Conservation (phyloP, 768 basidiomycete genomes). For the Russula sp. region DNA sequence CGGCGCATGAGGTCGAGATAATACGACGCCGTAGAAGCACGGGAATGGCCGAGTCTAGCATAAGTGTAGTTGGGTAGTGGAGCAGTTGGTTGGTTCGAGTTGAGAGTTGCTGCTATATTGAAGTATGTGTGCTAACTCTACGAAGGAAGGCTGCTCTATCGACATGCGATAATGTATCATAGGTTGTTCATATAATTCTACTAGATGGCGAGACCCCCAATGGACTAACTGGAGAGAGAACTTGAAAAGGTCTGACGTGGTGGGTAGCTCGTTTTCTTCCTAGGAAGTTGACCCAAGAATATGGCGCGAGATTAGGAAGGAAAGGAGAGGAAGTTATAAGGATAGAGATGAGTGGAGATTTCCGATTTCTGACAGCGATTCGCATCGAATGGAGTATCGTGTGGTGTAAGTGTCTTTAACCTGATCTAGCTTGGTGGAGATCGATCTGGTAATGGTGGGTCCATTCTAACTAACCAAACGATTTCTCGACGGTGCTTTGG, state of each 20-base stretch:
- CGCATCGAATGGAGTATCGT: constrained; percentile 18
- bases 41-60: constrained; percentile 17
- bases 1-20: constrained; percentile 26
- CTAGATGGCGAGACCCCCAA: neutral
- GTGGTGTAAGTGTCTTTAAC: constrained; percentile 15
- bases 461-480: neutral
- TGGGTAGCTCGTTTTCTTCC: neutral
- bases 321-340: constrained; percentile 8
- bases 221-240: neutral
- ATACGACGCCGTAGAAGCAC: constrained; percentile 21
- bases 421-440: constrained; percentile 11
- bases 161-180: neutral
- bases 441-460: constrained; percentile 1
- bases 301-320: constrained; percentile 12
- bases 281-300: neutral
- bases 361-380: constrained; percentile 23
- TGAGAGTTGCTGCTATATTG: neutral
- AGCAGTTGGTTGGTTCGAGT: constrained; percentile 1
- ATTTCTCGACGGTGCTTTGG: constrained; percentile 1
- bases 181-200: constrained; percentile 8
- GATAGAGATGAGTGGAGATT: constrained; percentile 16
- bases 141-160: neutral
- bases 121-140: neutral
- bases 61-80: constrained; percentile 13
- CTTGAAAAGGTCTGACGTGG: neutral